These are phyloP conservation scores for Didymellaceae sp. DNA, from an alignment of 2,329 filamentous ascomycete genomes.

Conservation along the genomic window DNA sequence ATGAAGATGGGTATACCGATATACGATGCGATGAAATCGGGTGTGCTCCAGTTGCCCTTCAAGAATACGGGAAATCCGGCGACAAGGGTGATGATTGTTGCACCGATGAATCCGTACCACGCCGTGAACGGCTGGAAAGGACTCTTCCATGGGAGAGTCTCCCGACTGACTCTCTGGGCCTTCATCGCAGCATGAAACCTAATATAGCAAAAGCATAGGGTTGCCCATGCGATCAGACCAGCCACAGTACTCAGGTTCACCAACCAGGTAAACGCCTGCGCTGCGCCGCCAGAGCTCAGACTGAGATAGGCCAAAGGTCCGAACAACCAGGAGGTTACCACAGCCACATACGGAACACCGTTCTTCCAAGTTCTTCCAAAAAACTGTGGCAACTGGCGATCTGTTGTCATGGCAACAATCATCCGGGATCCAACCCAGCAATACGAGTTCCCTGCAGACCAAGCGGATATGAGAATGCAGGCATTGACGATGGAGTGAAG, in stretches of 20 bases:
- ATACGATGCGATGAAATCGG: constrained; percentile 58
- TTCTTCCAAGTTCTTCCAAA: constrained; percentile 56
- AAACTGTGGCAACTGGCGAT: constrained; percentile 30
- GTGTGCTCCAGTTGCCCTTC: constrained; percentile 65
- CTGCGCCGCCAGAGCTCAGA: constrained; percentile 67
- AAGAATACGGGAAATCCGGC: constrained; percentile 77
- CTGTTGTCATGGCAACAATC: constrained; percentile 33
- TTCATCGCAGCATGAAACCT: constrained; percentile 71
- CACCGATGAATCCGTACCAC: constrained; percentile 64
- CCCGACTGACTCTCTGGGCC: constrained; percentile 65
- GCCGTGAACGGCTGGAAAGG: constrained; percentile 73
- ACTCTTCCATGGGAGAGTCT: constrained; percentile 70
- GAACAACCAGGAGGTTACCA: constrained; percentile 63
- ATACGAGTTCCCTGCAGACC: constrained; percentile 35
- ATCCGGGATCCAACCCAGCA: constrained; percentile 35
- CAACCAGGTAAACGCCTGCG: constrained; percentile 72
- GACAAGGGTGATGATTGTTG: constrained; percentile 73
- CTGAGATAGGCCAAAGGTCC: constrained; percentile 70
- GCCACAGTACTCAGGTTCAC: constrained; percentile 74
- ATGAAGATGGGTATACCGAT: constrained; percentile 49
- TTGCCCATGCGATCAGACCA: constrained; percentile 52
- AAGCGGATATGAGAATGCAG: constrained; percentile 34
- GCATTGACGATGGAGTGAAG: constrained; percentile 38
- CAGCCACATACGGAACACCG: constrained; percentile 74
- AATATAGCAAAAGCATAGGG: constrained; percentile 70